Base-by-base conservation (phyloP, 1,139 yeast species). In the Pichia terricola region DNA sequence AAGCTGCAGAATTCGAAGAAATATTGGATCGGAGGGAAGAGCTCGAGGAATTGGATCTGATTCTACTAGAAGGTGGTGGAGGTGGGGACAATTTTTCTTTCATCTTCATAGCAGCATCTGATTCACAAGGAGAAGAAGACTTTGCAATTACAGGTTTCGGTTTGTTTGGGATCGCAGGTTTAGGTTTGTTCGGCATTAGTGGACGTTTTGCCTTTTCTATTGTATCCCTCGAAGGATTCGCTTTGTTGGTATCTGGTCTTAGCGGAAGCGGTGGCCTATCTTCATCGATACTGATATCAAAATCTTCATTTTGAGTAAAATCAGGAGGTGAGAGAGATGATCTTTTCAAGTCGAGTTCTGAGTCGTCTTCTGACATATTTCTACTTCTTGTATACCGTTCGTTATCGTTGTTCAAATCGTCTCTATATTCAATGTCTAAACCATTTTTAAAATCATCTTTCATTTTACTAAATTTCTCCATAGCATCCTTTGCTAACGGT, bases 1-100 rank as follows among this genome's bases (percentile, higher is more conserved):
- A 46, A 4, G 51, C 50, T 11, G 49, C 42, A 3, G 60, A 48
- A 28, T 53, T 53, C 3, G 50, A 44, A 26, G 45, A 41, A 25
- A 39, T 35, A n/a, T 37, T n/a, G 4, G 27, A 27, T 30, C 32
- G 7, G 2, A 30, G 7, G 32, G 32, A 30, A 8, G 32, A 30
- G 9, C 41, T 33, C 26, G 44, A 34, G 8, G 43, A 41, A 28
- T 35, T 38, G 4, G 44, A 40, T 3, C 39, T 38, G 4, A 25
- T 16, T 7, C 44, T 37, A 8, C 45, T 43, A 7, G 49, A 34
- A 10, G 45, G 49, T 25, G 46, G 53, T 16, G 42, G 31, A 4
- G 45, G 39, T 4, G 33, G 38, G 5, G n/a, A 8, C 28, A 7
- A 35, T 11, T 26, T 25, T 11, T 4, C 25, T 25, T 35, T 35